Conservation (phyloP, 345 rosid species). For the Combretum micranthum region DNA sequence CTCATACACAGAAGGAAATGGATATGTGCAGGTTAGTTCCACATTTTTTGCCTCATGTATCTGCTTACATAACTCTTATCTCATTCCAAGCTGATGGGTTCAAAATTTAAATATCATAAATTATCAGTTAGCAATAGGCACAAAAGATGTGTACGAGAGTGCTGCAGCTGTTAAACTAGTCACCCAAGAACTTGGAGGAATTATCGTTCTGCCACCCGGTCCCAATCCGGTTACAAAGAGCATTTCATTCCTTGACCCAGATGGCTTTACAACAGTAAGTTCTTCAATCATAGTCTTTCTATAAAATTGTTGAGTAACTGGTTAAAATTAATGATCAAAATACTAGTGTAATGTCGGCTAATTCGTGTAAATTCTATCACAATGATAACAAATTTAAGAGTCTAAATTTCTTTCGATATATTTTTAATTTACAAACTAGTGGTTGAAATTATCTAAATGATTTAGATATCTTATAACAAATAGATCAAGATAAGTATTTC, state of each 20-base stretch:
- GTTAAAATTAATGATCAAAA: too few relatives aligned
- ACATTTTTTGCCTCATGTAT: neutral
- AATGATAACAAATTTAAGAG: too few relatives aligned
- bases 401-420: too few relatives aligned
- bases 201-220: slow-evolving; percentile 34
- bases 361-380: too few relatives aligned
- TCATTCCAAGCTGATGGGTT: neutral
- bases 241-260: slow-evolving; percentile 37
- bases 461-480: too few relatives aligned
- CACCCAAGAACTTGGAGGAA: slow-evolving; percentile 35
- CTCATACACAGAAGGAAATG: slow-evolving; percentile 33
- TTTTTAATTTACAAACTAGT: too few relatives aligned
- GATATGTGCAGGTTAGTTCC: slow-evolving; percentile 25
- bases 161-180: slow-evolving; percentile 30
- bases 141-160: slow-evolving; percentile 38
- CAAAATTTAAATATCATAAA: neutral
- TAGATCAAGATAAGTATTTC: too few relatives aligned
- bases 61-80: too few relatives aligned
- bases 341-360: too few relatives aligned
- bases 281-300: neutral
- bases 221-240: slow-evolving; percentile 26
- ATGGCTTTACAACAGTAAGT: slow-evolving; percentile 38
- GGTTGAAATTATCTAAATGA: too few relatives aligned
- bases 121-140: slow-evolving; percentile 28
- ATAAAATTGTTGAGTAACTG: too few relatives aligned